Percentiles rank a stretch among this genome's conserved stretches.
These are phyloP conservation scores for Lumnitzera littorea DNA, from an alignment of 345 rosid species.

Conservation along the genomic window DNA sequence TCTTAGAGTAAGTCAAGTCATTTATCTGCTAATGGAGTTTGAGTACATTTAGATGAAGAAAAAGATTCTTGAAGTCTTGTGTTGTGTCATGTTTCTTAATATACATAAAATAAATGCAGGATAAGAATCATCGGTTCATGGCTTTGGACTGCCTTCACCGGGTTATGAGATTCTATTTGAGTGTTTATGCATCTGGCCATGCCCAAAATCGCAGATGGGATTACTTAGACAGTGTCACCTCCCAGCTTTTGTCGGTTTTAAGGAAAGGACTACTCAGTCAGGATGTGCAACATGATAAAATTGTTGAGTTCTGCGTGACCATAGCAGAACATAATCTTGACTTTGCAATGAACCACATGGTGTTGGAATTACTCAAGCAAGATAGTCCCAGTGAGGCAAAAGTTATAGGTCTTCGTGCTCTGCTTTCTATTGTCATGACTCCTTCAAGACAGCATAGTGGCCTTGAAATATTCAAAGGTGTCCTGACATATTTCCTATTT, in stretches of 20 bases:
- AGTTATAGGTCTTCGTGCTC: constrained; percentile 93
- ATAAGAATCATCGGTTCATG: constrained; percentile 96
- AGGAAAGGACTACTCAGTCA: constrained; percentile 94
- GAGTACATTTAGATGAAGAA: neutral
- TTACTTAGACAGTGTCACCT: constrained; percentile 93
- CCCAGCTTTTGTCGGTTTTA: constrained; percentile 81
- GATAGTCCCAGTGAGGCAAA: constrained; percentile 95
- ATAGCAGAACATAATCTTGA: constrained; percentile 98
- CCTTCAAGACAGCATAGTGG: constrained; percentile 83
- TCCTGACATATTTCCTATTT: neutral
- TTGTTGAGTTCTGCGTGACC: constrained; percentile 95
- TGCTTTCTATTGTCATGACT: constrained; percentile 89
- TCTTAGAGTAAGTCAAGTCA: constrained; percentile 64
- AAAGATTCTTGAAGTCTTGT: neutral
- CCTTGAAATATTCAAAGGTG: constrained; percentile 88
- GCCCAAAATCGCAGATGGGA: constrained; percentile 97
- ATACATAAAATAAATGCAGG: constrained; percentile 40
- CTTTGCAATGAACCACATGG: constrained; percentile 98
- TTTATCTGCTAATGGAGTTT: neutral
- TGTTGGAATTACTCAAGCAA: constrained; percentile 88
- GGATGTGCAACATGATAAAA: constrained; percentile 96
- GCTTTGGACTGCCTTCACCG: constrained; percentile 97
- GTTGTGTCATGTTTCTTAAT: neutral
- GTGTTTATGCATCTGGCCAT: constrained; percentile 89
- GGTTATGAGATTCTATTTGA: constrained; percentile 91